These are phyloP conservation scores for Aspergillus baeticus DNA, from an alignment of 495 filamentous ascomycete species.

Conservation along the genomic window DNA sequence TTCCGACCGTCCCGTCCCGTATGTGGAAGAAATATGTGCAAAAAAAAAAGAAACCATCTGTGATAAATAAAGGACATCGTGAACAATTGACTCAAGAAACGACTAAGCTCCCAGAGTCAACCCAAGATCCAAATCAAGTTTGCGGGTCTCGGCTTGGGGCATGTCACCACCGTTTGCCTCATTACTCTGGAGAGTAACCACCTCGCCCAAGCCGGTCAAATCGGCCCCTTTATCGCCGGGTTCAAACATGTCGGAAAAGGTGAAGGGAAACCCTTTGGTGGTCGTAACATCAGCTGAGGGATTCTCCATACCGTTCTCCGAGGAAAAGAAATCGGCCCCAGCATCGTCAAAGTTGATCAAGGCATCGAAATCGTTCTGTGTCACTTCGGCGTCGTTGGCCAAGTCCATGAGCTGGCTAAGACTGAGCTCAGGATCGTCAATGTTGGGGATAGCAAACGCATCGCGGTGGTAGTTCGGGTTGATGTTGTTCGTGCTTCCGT, in stretches of 20 bases:
- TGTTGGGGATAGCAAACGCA: conserved; percentile 34
- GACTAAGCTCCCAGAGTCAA: conserved; percentile 23
- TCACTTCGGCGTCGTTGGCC: conserved; percentile 50
- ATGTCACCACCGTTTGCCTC: conserved; percentile 15
- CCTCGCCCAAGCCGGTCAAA: conserved; percentile 25
- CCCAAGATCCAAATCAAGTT: conserved; percentile 35
- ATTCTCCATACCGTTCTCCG: conserved; percentile 25
- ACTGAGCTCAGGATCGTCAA: conserved; percentile 38
- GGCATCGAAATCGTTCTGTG: conserved; percentile 49
- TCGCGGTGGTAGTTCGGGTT: conserved; percentile 34
- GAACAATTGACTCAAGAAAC: conserved; percentile 6
- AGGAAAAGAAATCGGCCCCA: conserved; percentile 36
- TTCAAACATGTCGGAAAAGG: conserved; percentile 29
- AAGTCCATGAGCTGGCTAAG: conserved; percentile 47
- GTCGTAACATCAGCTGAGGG: conserved; percentile 1
- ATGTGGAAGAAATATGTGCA: neutral
- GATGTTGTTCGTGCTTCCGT: conserved; percentile 44
- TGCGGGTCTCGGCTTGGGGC: conserved; percentile 13
- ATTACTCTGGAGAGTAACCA: no score
- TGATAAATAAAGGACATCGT: conserved; percentile 7
- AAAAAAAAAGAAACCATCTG: conserved; percentile 4
- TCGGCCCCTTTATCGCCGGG: conserved; percentile 29
- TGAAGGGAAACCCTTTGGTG: conserved; percentile 25
- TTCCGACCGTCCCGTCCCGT: neutral
- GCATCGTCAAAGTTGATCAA: conserved; percentile 49